Base-by-base conservation (phyloP, 176 grass and related monocot species). In the Olyra latifolia region DNA sequence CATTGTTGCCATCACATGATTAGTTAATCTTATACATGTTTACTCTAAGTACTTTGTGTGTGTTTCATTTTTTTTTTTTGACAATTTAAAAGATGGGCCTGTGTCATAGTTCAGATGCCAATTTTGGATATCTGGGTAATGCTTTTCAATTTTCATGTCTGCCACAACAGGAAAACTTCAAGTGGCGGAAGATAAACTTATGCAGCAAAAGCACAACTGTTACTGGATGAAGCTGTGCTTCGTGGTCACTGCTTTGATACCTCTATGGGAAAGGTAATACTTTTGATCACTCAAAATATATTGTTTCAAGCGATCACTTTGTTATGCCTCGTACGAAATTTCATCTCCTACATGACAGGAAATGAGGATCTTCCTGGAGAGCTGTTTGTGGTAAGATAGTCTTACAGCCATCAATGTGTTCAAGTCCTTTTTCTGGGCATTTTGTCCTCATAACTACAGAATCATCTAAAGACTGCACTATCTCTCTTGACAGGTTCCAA, bases 231-330 rank as follows among this genome's bases (percentile, higher is more conserved):
- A 85, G 95, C 95, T n/a, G n/a, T 72, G 90, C 92, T 83, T 98
- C 95, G 7, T 98, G 95, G 95, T 98, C 95, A 57, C 92, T 98
- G 82, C 90, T 98, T 87, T 98, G 90, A 92, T 91, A 85, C 86
- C 92, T 98, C 25, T 98, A 94, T 81, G 95, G 95, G 39, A 95
- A 98, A 98, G 92, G 95, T 90, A 86, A 68, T 42, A 64, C 15
- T 71, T 83, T 49, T 4, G 3, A 53, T 59, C 4, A 45, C 17
- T 79, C 32, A 25, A 71, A 25, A n/a, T n/a, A n/a, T n/a, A n/a
- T n/a, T 71, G 32, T 55, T 46, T 45, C 41, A 41, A 67, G 49
- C 77, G 67, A 81, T 54, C 71, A 71, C 15, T 72, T 83, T 64
- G 35, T 72, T 72, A 17, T 86, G 80, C 80, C 23, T 4, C 48